phyloP scores from a whole-genome alignment of 495 filamentous ascomycete species.

The Aspergillus wentii region DNA sequence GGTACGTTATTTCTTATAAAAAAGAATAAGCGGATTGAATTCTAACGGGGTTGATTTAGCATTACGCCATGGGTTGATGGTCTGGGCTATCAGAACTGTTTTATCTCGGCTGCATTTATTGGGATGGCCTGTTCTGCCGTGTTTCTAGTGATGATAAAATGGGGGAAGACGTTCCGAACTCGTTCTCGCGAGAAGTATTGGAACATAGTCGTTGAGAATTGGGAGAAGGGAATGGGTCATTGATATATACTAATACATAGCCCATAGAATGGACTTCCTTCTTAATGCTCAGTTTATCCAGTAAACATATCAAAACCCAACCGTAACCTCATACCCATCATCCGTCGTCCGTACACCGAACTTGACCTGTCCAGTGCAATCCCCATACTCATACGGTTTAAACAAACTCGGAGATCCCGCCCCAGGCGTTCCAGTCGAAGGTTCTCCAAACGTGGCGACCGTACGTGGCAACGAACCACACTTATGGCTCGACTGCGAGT shows the following conservation, averaged over 20 bases:
- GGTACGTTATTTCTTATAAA: conserved; percentile 27
- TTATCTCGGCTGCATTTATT: conserved; percentile 57
- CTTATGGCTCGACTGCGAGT: conserved; percentile 8
- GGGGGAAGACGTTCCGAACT: conserved; percentile 40
- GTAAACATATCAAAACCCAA: too few relatives aligned
- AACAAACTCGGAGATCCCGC: conserved; percentile 6
- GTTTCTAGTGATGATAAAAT: conserved; percentile 53
- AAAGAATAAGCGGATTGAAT: too few relatives aligned
- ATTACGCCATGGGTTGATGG: conserved; percentile 60
- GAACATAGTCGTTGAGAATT: conserved; percentile 34
- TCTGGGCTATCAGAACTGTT: conserved; percentile 59
- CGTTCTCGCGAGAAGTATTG: conserved; percentile 39
- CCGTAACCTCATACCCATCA: conserved; percentile 10
- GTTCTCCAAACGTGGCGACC: conserved; percentile 15
- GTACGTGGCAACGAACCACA: conserved; percentile 17
- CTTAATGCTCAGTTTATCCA: too few relatives aligned
- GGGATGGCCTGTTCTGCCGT: conserved; percentile 49
- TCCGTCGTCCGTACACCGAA: conserved; percentile 10
- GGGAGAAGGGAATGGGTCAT: conserved; percentile 36
- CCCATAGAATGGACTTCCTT: too few relatives aligned
- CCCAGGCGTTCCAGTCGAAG: conserved; percentile 3
- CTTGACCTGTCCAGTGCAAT: conserved; percentile 20
- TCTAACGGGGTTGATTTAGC: too few relatives aligned
- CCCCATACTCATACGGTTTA: conserved; percentile 25
- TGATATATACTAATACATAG: conserved; percentile 11